These are phyloP conservation scores for Diaporthe batatas DNA, from an alignment of 2,329 filamentous ascomycete species.

Conservation along the genomic window DNA sequence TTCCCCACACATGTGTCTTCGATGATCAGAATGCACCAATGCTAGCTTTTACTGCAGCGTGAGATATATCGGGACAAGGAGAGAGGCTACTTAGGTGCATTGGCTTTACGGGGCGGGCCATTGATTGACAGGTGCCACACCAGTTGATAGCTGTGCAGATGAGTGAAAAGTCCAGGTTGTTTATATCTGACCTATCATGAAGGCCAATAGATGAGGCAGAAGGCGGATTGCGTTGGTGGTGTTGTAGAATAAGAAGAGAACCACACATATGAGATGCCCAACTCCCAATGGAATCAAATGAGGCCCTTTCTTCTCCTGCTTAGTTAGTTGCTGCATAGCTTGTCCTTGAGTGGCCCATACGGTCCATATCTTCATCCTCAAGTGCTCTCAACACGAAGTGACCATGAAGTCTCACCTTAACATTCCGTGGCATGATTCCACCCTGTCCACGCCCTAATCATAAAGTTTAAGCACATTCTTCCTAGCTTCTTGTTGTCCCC, in stretches of 20 bases:
- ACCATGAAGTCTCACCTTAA: conserved; percentile 3
- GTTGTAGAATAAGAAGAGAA: not conserved
- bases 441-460: not conserved
- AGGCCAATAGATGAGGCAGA: not conserved
- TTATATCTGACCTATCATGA: not conserved
- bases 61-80: not conserved
- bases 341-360: not conserved
- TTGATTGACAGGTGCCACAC: not conserved
- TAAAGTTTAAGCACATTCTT: not conserved
- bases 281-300: not conserved
- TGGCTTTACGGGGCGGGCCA: not conserved
- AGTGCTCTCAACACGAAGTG: not conserved
- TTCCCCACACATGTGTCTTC: not conserved
- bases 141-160: not conserved
- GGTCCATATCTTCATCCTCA: no score
- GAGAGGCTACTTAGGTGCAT: not conserved
- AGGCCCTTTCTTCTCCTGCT: no score
- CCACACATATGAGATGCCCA: not conserved
- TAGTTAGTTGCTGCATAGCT: not conserved
- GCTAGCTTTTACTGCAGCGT: not conserved
- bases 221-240: no score
- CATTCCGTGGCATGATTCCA: conserved; percentile 12
- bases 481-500: not conserved
- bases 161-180: not conserved
- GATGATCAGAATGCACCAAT: not conserved